These are phyloP conservation scores for Cercospora berteroae DNA, from an alignment of 2,329 filamentous ascomycete genomes.

Conservation along the genomic window DNA sequence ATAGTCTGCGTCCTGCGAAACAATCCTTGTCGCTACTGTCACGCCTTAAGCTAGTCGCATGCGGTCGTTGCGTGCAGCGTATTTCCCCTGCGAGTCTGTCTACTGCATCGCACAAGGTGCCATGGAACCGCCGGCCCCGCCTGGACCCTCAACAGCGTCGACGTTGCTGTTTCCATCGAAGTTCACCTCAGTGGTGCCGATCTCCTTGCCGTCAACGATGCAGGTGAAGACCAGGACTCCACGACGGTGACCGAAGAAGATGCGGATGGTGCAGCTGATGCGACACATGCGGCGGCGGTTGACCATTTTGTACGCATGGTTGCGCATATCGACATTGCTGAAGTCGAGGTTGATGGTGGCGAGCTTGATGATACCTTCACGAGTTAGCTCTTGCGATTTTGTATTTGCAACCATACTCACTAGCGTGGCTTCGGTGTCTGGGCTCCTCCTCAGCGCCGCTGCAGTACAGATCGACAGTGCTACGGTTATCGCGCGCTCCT, in stretches of 20 bases:
- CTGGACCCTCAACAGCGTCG: not conserved
- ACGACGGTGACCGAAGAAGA: conserved; percentile 11
- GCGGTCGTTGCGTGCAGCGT: no score
- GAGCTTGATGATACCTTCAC: conserved; percentile 4
- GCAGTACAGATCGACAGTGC: conserved; percentile 1
- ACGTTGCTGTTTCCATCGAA: conserved; percentile 7
- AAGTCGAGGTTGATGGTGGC: conserved; percentile 10
- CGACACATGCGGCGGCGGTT: not conserved
- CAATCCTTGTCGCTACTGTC: no score
- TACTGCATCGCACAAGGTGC: conserved; percentile 11
- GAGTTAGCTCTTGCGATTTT: not conserved
- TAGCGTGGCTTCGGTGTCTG: not conserved
- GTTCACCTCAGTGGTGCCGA: conserved; percentile 3
- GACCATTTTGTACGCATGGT: not conserved
- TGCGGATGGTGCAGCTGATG: not conserved
- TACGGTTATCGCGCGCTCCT: no score
- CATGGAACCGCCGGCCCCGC: not conserved
- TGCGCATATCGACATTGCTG: not conserved
- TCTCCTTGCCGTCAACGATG: not conserved
- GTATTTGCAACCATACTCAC: not conserved
- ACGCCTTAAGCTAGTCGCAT: no score
- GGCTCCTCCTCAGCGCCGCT: conserved; percentile 12
- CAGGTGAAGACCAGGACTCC: conserved; percentile 14
- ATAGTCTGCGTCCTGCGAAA: no score
- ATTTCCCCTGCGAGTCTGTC: no score